Evolutionary conservation across 176 grass and related monocot species (phyloP), one percentile per base, ranked within the genome.

Genomic region (Coix lacrymajobi): DNA sequence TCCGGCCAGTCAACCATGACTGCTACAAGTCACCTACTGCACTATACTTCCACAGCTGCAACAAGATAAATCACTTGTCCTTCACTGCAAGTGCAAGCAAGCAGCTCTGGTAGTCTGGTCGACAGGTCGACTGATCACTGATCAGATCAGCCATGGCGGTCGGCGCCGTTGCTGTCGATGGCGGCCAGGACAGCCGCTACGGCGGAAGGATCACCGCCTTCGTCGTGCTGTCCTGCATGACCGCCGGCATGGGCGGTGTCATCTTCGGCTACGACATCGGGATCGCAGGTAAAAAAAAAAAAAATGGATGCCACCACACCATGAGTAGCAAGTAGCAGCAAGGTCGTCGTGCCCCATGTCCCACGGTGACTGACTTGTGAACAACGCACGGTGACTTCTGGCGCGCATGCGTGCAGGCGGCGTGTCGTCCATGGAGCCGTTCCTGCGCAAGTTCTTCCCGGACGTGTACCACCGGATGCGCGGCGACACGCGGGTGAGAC

Each of bases 261-360:
- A 90, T 90, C 71, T 96, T 96, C 77, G 93, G 90, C 70, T 96
- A 92, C 74, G 93, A 96, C 73, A 96, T 96, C 62, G 93, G 93
- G 7, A 87, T 90, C 70, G 87, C 93, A 10, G 91, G 91, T 92
- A 66, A 19, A 14, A 3, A 26, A n/a, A 87, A 89, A 66, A 19
- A 14, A 64, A 48, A 36, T 48, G 45, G 45, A 49, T 16, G 16
- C 46, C n/a, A n/a, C n/a, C n/a, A n/a, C n/a, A n/a, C n/a, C 46
- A 49, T 7, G 16, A 19, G 4, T 0, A 1, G 13, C 46, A 19
- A 49, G 46, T 49, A 48, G 45, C 46, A 49, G 46, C 16, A 46
- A 46, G 44, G 44, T 46, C 34, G 34, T 36, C 34, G 34, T 5
- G 5, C 5, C 44, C 44, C 14, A 46, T 15, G 44, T 46, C 22